These are phyloP conservation scores for Zoysia pacifica DNA, from an alignment of 176 grass and related monocot genomes.

Conservation along the genomic window DNA sequence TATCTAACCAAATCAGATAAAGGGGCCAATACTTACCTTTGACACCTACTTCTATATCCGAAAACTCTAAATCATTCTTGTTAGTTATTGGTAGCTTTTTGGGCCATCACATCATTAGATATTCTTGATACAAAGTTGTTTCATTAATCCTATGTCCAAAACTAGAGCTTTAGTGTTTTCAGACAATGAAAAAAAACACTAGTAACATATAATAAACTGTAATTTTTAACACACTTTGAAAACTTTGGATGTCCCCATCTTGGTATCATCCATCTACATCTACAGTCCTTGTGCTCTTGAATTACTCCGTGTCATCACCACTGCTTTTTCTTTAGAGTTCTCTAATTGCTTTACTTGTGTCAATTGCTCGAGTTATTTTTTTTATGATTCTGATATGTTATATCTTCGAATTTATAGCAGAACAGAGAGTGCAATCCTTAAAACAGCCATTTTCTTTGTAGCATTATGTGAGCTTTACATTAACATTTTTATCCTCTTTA, in stretches of 20 bases:
- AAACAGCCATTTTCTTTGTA: not conserved
- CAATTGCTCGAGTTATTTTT: slow-evolving; percentile 3
- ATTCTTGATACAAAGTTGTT: not conserved
- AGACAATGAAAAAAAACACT: not conserved
- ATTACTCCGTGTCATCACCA: not conserved
- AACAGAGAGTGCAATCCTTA: slow-evolving; percentile 9
- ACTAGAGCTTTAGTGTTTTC: not conserved
- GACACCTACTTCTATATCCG: not conserved
- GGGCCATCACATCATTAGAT: not conserved
- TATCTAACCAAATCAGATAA: slow-evolving; percentile 14
- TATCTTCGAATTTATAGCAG: not conserved
- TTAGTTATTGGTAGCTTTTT: not conserved
- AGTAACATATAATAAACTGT: slow-evolving; percentile 2
- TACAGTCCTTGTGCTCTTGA: slow-evolving; percentile 10
- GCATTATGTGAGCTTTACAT: slow-evolving; percentile 5
- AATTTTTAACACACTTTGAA: not conserved
- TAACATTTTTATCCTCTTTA: slow-evolving; percentile 31
- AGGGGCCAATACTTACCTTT: not conserved
- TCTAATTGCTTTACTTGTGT: not conserved
- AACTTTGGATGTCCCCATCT: not conserved
- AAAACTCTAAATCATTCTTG: not conserved
- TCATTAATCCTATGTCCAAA: slow-evolving; percentile 18
- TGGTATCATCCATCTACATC: not conserved
- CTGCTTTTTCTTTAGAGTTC: not conserved
- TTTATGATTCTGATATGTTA: not conserved